Evolutionary conservation across 495 filamentous ascomycete genomes (phyloP).

Genomic region (Penicillium taxi): DNA sequence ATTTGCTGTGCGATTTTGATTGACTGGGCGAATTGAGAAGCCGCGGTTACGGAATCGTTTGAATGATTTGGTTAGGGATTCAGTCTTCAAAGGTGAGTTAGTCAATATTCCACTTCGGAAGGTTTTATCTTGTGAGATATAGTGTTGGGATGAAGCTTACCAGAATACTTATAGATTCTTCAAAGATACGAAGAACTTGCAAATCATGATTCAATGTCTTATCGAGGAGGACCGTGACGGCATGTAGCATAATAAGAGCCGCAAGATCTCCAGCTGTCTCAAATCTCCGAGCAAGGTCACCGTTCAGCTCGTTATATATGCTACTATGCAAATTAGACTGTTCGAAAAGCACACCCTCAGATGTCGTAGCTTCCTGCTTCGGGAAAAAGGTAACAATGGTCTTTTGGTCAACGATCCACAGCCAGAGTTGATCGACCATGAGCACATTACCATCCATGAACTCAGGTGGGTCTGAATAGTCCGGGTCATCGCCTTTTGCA

Average conservation of each 20-base stretch:
- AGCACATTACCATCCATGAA: conserved; percentile 53
- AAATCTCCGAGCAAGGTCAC: conserved; percentile 56
- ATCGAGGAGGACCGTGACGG: conserved; percentile 55
- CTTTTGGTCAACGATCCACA: conserved; percentile 57
- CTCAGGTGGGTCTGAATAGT: conserved; percentile 13
- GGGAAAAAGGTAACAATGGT: conserved; percentile 55
- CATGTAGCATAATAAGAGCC: conserved; percentile 53
- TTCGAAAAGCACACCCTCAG: conserved; percentile 51
- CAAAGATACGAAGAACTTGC: conserved; percentile 59
- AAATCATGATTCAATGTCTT: conserved; percentile 50
- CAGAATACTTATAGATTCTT: conserved; percentile 58
- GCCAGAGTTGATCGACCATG: conserved; percentile 65
- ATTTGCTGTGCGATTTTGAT: conserved; percentile 41
- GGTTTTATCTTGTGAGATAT: too few relatives aligned
- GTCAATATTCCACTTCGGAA: too few relatives aligned
- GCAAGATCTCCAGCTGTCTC: conserved; percentile 56
- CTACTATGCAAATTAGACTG: conserved; percentile 55
- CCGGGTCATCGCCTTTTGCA: conserved; percentile 12
- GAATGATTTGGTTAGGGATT: conserved; percentile 55
- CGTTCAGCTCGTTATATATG: conserved; percentile 61
- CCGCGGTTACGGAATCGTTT: conserved; percentile 52
- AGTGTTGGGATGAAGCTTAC: conserved; percentile 22
- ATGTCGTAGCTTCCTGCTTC: conserved; percentile 31
- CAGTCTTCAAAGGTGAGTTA: conserved; percentile 34
- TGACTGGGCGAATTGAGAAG: conserved; percentile 37